A percentile compares a stretch with the other conserved stretches of the same genome.
phyloP scores from a whole-genome alignment of 345 rosid species.

The Brassica rapa region DNA sequence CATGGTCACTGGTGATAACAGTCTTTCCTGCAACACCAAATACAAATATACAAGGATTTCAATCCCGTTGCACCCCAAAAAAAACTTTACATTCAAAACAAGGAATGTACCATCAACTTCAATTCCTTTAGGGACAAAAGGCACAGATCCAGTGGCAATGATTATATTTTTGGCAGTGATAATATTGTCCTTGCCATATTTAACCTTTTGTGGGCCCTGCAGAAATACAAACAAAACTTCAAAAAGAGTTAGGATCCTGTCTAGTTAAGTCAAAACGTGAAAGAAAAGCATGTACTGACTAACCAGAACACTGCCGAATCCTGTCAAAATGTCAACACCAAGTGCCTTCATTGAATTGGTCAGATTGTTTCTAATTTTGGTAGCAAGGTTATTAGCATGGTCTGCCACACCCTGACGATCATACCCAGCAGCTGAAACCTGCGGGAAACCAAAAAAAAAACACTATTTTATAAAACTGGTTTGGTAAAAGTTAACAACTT shows the following conservation, averaged over 20 bases:
- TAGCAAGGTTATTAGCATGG: conserved; percentile 91
- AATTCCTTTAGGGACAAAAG: conserved; percentile 97
- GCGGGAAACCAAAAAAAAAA: background rate
- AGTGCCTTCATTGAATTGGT: conserved; percentile 93
- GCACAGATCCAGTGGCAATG: conserved; percentile 97
- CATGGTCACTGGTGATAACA: conserved; percentile 99
- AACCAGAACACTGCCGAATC: conserved; percentile 80
- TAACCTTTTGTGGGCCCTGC: conserved; percentile 94
- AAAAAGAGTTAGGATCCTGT: conserved; percentile 7
- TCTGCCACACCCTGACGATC: conserved; percentile 96
- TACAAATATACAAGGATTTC: too few relatives aligned
- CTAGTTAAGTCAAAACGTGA: conserved; percentile 2
- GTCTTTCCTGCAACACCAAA: conserved; percentile 78
- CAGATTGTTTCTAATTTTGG: conserved; percentile 83
- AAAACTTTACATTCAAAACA: background rate
- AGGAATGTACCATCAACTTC: conserved; percentile 87
- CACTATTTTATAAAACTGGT: too few relatives aligned
- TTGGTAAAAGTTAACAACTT: too few relatives aligned
- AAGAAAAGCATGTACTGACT: conserved; percentile 50
- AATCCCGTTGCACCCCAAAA: too few relatives aligned
- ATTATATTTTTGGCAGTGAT: conserved; percentile 81
- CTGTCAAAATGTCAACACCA: conserved; percentile 94
- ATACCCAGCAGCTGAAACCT: conserved; percentile 95
- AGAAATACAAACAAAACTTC: conserved; percentile 15
- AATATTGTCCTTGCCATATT: conserved; percentile 70